phyloP scores from a whole-genome alignment of 257 asterid genomes.

The Plectranthus barbatus region DNA sequence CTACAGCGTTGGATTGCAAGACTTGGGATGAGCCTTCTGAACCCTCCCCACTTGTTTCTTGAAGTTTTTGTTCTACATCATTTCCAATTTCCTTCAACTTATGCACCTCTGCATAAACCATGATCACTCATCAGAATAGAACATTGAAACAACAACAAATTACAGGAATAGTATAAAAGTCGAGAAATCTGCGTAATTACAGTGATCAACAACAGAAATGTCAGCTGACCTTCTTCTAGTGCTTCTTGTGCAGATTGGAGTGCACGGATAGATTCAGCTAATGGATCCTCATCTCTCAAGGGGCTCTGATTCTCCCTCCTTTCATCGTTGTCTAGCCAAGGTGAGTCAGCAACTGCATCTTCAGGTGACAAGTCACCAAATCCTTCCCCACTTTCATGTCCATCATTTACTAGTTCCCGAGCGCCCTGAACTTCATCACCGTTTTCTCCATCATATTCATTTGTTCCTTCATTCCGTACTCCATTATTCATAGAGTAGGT shows the following conservation, averaged over 20 bases:
- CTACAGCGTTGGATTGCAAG: constrained; percentile 28
- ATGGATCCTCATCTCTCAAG: constrained; percentile 38
- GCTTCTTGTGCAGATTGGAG: constrained; percentile 59
- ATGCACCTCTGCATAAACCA: constrained; percentile 32
- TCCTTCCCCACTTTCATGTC: constrained; percentile 28
- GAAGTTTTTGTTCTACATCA: constrained; percentile 15
- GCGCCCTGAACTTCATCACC: constrained; percentile 44
- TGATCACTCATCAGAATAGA: constrained; percentile 6
- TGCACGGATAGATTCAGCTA: constrained; percentile 33
- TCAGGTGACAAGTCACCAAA: constrained; percentile 34
- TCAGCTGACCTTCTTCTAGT: constrained; percentile 46
- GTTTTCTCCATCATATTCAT: constrained; percentile 41
- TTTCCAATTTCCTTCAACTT: constrained; percentile 30
- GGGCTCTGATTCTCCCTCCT: constrained; percentile 37
- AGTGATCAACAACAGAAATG: constrained; percentile 1
- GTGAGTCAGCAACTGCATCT: constrained; percentile 42
- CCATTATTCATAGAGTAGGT: constrained; percentile 40
- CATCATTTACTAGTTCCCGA: constrained; percentile 29
- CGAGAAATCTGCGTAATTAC: neutral
- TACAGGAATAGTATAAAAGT: neutral
- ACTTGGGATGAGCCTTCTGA: constrained; percentile 11
- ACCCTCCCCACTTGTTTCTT: constrained; percentile 17
- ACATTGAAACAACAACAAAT: neutral
- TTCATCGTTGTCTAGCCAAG: constrained; percentile 42
- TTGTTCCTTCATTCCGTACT: constrained; percentile 30